Percentiles rank a stretch among this genome's conserved stretches.
These are phyloP conservation scores for Beauveria brongniartii DNA, from an alignment of 2,329 filamentous ascomycete genomes.

Conservation along the genomic window DNA sequence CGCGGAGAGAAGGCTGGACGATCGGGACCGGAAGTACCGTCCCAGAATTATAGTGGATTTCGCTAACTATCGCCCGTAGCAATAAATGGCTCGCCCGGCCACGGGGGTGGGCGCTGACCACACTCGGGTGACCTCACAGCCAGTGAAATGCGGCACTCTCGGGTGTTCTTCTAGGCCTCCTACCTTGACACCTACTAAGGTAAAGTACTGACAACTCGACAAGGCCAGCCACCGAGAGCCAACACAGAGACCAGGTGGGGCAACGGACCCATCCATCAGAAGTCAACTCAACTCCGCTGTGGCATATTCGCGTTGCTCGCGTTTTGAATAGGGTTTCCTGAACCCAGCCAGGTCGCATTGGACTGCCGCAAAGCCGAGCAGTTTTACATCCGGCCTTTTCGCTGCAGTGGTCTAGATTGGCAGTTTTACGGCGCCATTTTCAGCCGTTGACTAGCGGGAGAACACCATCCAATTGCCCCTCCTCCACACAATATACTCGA, in stretches of 20 bases:
- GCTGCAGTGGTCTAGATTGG: background rate
- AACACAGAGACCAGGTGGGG: background rate
- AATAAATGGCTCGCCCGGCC: conserved; percentile 8
- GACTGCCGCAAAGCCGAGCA: background rate
- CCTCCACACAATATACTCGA: background rate
- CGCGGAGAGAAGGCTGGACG: conserved; percentile 8
- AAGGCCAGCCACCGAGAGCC: background rate
- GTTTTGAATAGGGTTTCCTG: background rate
- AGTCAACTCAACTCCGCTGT: background rate
- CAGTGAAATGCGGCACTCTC: background rate
- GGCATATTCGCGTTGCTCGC: background rate
- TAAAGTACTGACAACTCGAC: background rate
- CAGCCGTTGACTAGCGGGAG: background rate
- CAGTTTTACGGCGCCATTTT: background rate
- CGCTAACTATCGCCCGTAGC: background rate
- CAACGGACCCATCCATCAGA: background rate
- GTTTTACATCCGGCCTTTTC: background rate
- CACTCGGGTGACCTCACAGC: background rate
- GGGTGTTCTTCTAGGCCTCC: background rate
- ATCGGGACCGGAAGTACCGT: conserved; percentile 9
- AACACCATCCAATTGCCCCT: background rate
- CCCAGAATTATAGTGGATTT: background rate
- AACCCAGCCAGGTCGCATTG: background rate
- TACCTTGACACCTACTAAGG: background rate
- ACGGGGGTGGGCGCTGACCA: background rate